phyloP scores from a whole-genome alignment of 2,329 filamentous ascomycete species.

The Pyrenochaeta sp. region DNA sequence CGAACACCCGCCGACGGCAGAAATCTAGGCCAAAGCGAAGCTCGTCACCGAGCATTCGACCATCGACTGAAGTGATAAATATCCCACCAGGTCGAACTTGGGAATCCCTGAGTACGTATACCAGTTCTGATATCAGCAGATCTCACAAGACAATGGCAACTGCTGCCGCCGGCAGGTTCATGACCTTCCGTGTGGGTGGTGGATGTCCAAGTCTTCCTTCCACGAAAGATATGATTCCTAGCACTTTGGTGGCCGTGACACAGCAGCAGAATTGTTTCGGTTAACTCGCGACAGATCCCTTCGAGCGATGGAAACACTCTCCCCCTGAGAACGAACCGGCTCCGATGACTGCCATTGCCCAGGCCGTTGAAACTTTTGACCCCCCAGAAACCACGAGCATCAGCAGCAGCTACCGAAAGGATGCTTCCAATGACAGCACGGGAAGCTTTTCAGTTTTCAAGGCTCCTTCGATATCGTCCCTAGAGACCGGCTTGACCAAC shows the following conservation, averaged over 20 bases:
- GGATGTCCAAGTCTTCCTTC: conserved; percentile 4
- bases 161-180: conserved; percentile 27
- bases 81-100: conserved; percentile 72
- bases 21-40: conserved; percentile 76
- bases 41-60: conserved; percentile 73
- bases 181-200: conserved; percentile 29
- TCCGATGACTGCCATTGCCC: conserved; percentile 68
- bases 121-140: conserved; percentile 19
- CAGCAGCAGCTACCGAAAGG: conserved; percentile 56
- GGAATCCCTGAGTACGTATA: conserved; percentile 51
- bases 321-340: conserved; percentile 75
- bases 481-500: conserved; percentile 59
- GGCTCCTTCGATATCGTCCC: conserved; percentile 62
- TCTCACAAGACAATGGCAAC: conserved; percentile 28
- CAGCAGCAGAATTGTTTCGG: conserved; percentile 37
- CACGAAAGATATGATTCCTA: conserved; percentile 3
- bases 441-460: conserved; percentile 60
- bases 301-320: conserved; percentile 74
- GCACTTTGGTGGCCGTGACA: conserved; percentile 14
- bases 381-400: conserved; percentile 41
- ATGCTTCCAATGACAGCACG: conserved; percentile 58
- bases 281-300: conserved; percentile 64
- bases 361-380: conserved; percentile 61
- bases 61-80: conserved; percentile 71
- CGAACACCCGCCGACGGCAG: conserved; percentile 83